phyloP scores from a whole-genome alignment of 768 basidiomycete species.

The Omphalotus guepiniiformis region DNA sequence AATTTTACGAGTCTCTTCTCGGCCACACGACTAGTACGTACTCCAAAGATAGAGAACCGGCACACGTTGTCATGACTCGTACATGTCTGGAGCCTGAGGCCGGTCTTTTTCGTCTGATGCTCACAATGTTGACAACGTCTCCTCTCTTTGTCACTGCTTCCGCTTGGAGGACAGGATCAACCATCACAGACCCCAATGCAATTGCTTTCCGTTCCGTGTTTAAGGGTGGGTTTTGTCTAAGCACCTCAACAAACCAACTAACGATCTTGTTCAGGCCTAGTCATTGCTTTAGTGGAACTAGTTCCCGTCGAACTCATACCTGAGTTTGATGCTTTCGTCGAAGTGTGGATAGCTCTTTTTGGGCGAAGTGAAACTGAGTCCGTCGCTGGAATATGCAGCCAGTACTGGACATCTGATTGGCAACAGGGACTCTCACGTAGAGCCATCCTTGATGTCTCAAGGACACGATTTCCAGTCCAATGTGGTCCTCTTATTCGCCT shows the following conservation, averaged over 20 bases:
- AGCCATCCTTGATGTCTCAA: slow-evolving; percentile 78
- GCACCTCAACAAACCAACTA: neutral
- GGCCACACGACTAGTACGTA: slow-evolving; percentile 36
- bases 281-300: slow-evolving; percentile 72
- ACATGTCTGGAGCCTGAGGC: slow-evolving; percentile 54
- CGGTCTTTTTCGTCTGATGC: slow-evolving; percentile 55
- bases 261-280: slow-evolving; percentile 49
- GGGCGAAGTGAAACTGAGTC: slow-evolving; percentile 69
- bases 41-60: slow-evolving; percentile 56
- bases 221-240: slow-evolving; percentile 54
- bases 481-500: slow-evolving; percentile 65
- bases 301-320: slow-evolving; percentile 74
- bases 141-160: slow-evolving; percentile 73
- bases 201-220: slow-evolving; percentile 77
- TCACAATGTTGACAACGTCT: slow-evolving; percentile 58
- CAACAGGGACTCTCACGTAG: slow-evolving; percentile 61
- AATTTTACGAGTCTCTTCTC: slow-evolving; percentile 52
- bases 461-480: slow-evolving; percentile 81
- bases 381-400: slow-evolving; percentile 64
- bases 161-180: slow-evolving; percentile 66
- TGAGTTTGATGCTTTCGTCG: slow-evolving; percentile 64
- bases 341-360: slow-evolving; percentile 77
- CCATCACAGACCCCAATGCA: slow-evolving; percentile 70
- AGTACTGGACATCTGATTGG: slow-evolving; percentile 84
- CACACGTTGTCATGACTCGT: slow-evolving; percentile 53